phyloP scores from a whole-genome alignment of 495 filamentous ascomycete genomes.

The Lepraria neglecta region DNA sequence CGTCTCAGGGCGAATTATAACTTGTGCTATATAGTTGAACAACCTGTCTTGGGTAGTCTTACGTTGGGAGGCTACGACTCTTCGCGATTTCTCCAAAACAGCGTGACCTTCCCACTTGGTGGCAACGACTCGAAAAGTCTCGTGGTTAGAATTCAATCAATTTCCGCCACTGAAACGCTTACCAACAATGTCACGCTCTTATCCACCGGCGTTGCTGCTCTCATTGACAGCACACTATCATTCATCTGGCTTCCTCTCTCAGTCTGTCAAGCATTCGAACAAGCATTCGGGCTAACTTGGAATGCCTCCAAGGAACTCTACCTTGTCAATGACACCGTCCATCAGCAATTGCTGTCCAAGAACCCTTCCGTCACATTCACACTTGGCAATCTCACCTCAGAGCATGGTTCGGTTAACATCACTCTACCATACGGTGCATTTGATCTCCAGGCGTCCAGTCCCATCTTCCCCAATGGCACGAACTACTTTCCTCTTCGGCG shows the following conservation, averaged over 20 bases:
- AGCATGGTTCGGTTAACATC: conserved; percentile 38
- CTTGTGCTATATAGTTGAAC: conserved; percentile 28
- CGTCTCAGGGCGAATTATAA: background rate
- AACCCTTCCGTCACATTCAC: conserved; percentile 47
- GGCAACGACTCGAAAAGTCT: conserved; percentile 43
- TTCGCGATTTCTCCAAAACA: conserved; percentile 44
- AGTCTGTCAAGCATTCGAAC: conserved; percentile 48
- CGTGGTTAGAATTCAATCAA: conserved; percentile 41
- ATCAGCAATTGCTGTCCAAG: conserved; percentile 37
- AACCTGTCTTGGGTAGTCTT: conserved; percentile 43
- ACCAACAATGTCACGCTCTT: conserved; percentile 14
- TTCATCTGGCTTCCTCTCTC: conserved; percentile 48
- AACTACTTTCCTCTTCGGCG: conserved; percentile 50
- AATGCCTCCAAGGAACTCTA: conserved; percentile 43
- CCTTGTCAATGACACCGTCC: conserved; percentile 44
- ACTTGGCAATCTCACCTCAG: conserved; percentile 35
- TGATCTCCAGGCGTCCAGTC: conserved; percentile 37
- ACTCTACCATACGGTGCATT: conserved; percentile 49
- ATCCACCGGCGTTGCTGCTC: conserved; percentile 23
- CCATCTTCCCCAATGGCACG: conserved; percentile 32
- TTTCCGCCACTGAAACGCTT: conserved; percentile 29
- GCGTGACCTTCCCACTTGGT: conserved; percentile 43
- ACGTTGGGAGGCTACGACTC: conserved; percentile 55
- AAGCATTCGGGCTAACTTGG: conserved; percentile 45
- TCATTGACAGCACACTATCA: conserved; percentile 50